Evolutionary conservation across 2,329 filamentous ascomycete genomes (phyloP).

Genomic region (Arthrobotrys entomopaga): DNA sequence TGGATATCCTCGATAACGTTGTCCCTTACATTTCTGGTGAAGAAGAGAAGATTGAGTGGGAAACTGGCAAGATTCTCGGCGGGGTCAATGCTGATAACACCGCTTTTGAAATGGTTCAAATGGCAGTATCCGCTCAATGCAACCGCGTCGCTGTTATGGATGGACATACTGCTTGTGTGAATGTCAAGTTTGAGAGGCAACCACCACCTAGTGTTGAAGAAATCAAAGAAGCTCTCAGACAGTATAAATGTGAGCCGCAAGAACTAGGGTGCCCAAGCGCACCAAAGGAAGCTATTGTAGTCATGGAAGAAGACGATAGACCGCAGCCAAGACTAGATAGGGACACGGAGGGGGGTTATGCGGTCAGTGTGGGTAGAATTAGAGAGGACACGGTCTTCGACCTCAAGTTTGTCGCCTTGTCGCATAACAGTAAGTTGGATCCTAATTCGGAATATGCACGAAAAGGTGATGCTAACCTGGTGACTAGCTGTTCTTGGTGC

Average conservation of each 20-base stretch:
- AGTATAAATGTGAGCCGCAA: slow-evolving; percentile 84
- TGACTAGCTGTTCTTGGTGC: slow-evolving; percentile 83
- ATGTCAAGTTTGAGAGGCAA: slow-evolving; percentile 79
- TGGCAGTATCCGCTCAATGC: slow-evolving; percentile 86
- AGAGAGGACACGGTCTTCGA: slow-evolving; percentile 92
- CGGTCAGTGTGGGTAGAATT: slow-evolving; percentile 87
- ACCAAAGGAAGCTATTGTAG: slow-evolving; percentile 80
- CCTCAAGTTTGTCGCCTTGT: slow-evolving; percentile 91
- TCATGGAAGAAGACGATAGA: slow-evolving; percentile 88
- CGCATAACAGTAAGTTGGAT: slow-evolving; percentile 74
- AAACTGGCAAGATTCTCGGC: slow-evolving; percentile 94
- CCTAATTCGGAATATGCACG: not conserved
- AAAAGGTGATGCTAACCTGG: slow-evolving; percentile 61
- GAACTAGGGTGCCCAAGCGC: slow-evolving; percentile 86
- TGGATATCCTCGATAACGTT: slow-evolving; percentile 97
- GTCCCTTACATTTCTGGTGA: slow-evolving; percentile 93
- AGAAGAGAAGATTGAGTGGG: slow-evolving; percentile 94
- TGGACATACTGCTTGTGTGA: slow-evolving; percentile 94
- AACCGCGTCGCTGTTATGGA: slow-evolving; percentile 95
- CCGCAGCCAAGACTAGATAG: slow-evolving; percentile 92
- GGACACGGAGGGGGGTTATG: slow-evolving; percentile 84
- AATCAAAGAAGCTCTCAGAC: slow-evolving; percentile 80
- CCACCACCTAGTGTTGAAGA: slow-evolving; percentile 78
- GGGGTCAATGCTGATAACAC: slow-evolving; percentile 75
- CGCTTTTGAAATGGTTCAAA: slow-evolving; percentile 78